phyloP scores from a whole-genome alignment of 441 rosid species.

The Jatropha multifida region DNA sequence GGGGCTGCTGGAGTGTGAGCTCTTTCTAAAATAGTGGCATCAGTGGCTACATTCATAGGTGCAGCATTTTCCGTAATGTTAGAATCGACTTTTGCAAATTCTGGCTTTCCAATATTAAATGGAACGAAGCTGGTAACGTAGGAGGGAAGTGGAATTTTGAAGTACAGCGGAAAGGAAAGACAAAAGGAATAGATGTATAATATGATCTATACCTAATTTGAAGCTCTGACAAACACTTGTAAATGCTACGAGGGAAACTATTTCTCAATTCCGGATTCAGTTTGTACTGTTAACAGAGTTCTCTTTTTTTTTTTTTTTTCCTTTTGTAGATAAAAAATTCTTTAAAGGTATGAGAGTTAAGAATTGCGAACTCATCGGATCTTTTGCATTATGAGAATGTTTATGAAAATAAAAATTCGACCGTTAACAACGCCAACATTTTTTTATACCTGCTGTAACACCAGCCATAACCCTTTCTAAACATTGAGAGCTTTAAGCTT shows the following conservation, averaged over 20 bases:
- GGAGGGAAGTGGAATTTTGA: neutral
- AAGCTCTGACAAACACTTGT: constrained; percentile 14
- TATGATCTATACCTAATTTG: constrained; percentile 10
- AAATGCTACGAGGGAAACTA: neutral
- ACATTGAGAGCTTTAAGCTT: neutral
- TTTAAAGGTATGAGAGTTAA: no score
- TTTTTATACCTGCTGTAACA: no score
- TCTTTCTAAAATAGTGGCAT: neutral
- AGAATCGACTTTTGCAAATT: neutral
- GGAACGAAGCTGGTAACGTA: neutral
- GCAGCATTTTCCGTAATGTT: neutral
- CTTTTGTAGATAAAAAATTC: neutral
- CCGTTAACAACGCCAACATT: no score
- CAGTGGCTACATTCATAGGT: neutral
- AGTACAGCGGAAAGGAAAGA: neutral
- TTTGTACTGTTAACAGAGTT: neutral
- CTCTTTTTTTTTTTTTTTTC: neutral
- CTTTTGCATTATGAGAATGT: no score
- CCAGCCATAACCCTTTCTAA: neutral
- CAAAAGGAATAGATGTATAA: constrained; percentile 17
- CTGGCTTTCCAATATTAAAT: neutral
- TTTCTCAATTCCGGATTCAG: neutral
- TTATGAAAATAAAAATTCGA: no score
- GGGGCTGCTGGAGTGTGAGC: constrained; percentile 1
- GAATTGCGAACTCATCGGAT: no score